A percentile compares a stretch with the other conserved stretches of the same genome.
Conservation (phyloP, 306 rosid species). For the Parietaria judaica region DNA sequence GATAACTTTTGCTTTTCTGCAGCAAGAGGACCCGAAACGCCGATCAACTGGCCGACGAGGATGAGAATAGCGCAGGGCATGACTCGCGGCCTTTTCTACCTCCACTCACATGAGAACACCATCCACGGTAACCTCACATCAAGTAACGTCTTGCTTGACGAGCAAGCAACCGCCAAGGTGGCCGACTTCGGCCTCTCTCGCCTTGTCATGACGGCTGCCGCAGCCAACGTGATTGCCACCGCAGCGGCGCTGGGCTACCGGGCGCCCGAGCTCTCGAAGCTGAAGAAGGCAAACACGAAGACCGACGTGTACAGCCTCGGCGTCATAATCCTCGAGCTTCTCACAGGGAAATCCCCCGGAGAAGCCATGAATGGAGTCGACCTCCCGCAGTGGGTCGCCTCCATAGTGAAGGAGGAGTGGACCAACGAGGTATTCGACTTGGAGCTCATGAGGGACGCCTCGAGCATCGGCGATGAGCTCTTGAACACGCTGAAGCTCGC, state of each 20-base stretch:
- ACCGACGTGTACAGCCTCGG: conserved; percentile 90
- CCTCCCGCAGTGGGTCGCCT: conserved; percentile 98
- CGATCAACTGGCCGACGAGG: conserved; percentile 73
- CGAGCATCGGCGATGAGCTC: conserved; percentile 67
- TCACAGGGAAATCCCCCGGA: conserved; percentile 86
- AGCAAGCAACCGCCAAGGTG: conserved; percentile 41
- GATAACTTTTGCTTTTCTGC: conserved; percentile 12
- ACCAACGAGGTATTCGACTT: conserved; percentile 85
- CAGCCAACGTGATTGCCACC: conserved; percentile 74
- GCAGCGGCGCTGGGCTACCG: conserved; percentile 82
- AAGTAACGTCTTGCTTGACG: conserved; percentile 67
- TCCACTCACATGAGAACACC: conserved; percentile 59
- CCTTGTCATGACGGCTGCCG: conserved; percentile 81
- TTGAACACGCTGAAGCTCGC: conserved; percentile 77
- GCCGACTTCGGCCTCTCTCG: conserved; percentile 77
- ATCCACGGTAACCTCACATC: conserved; percentile 86
- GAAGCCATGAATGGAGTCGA: conserved; percentile 79
- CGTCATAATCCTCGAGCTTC: conserved; percentile 85
- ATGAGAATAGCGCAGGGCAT: conserved; percentile 71
- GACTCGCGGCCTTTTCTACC: conserved; percentile 61
- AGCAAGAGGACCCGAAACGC: conserved; percentile 67
- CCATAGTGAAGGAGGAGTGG: conserved; percentile 97
- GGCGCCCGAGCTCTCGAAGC: conserved; percentile 82
- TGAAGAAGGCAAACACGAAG: conserved; percentile 73
- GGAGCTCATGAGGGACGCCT: conserved; percentile 80